Base-by-base conservation (phyloP, 352 stramenopile genomes). In the Phytophthora brassicae region DNA sequence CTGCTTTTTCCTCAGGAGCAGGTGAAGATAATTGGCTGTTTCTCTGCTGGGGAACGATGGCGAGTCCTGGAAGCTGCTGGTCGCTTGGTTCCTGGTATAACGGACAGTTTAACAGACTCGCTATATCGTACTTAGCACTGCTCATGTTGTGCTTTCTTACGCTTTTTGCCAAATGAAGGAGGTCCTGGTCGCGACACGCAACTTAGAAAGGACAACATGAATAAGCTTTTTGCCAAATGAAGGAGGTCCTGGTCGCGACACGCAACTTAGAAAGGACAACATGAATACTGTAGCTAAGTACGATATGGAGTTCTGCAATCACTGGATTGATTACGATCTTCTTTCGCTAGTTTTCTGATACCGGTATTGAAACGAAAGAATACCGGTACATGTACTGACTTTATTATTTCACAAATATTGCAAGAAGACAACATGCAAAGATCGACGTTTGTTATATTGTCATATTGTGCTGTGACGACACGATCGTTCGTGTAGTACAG, bases 71-170 rank as follows among this genome's bases (percentile, higher is more conserved):
- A 1, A 69, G 36, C 22, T 66, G 59, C 33, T 47, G 43, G 6
- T 28, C n/a, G 12, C 26, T 35, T 55, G 43, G 9, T 17, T 46
- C 22, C 49, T 45, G 31, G 6, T n/a, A 14, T 39, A 49, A 1
- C 1, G 39, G 24, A 19, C 29, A 14, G 33, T 55, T 42, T 29
- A 69, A 23, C 29, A 69, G 47, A 35, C 36, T 69, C 14, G 47
- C 55, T 35, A 69, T 56, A 55, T 69, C 61, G 41, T 60, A 69
- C 48, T 65, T 69, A 42, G 26, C 28, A n/a, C 14, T 2, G 14
- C 35, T 23, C n/a, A 23, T 52, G 19, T 19, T 46, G 17, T 46
- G 38, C 44, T 4, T 11, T 55, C 13, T 33, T 3, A 19, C 57
- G 52, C 45, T 46, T 11, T 58, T 68, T 29, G 46, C 22, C 12